These are phyloP conservation scores for Mucor lusitanicus DNA, from an alignment of 371 early-diverging fungal species.

Conservation along the genomic window DNA sequence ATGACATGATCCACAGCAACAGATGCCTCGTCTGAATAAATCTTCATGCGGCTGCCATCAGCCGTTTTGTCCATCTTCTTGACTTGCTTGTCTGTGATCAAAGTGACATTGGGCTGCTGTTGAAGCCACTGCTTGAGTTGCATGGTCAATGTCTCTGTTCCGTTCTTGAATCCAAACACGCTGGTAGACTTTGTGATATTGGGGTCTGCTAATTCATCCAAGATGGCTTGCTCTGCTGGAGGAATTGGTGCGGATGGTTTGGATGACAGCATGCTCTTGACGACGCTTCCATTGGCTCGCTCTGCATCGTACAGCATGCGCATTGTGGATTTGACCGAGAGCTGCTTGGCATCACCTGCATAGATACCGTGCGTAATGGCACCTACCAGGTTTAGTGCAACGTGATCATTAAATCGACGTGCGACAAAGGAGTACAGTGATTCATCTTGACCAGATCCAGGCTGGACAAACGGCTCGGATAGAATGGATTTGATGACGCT, in stretches of 20 bases:
- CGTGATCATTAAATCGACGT: slow-evolving; percentile 69
- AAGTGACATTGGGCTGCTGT: slow-evolving; percentile 48
- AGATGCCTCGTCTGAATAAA: slow-evolving; percentile 8
- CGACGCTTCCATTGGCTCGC: slow-evolving; percentile 64
- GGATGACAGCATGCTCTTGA: slow-evolving; percentile 11
- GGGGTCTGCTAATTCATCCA: background rate
- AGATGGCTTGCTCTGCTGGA: background rate
- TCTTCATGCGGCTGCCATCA: slow-evolving; percentile 26
- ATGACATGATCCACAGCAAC: slow-evolving; percentile 14
- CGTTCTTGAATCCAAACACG: slow-evolving; percentile 81
- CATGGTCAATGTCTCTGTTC: slow-evolving; percentile 72
- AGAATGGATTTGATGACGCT: slow-evolving; percentile 45
- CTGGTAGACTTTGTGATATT: slow-evolving; percentile 56
- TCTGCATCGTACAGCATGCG: slow-evolving; percentile 68
- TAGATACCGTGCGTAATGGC: slow-evolving; percentile 92
- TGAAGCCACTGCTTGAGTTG: slow-evolving; percentile 53
- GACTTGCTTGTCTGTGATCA: slow-evolving; percentile 44
- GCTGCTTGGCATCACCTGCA: slow-evolving; percentile 78
- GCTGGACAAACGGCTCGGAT: slow-evolving; percentile 68
- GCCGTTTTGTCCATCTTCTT: slow-evolving; percentile 31
- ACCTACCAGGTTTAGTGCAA: slow-evolving; percentile 61
- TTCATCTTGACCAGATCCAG: slow-evolving; percentile 38
- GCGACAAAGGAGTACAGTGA: slow-evolving; percentile 64
- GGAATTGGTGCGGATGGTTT: background rate
- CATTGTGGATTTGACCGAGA: slow-evolving; percentile 77